Percentiles rank a stretch among this genome's conserved stretches.
Conservation (phyloP, 2,329 filamentous ascomycete genomes). For the Sclerotinia glacialis region DNA sequence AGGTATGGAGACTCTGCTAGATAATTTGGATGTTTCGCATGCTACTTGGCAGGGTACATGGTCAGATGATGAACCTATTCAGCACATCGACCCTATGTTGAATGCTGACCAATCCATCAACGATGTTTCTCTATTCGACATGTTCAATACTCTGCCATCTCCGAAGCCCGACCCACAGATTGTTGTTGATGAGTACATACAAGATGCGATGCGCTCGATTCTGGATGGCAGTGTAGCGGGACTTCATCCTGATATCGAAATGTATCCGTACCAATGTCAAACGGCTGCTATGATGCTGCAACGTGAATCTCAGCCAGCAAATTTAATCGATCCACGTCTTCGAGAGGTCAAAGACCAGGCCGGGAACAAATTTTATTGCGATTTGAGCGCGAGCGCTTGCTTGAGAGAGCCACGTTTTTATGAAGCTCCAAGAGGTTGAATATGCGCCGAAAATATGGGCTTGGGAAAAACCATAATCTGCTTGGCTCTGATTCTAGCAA, state of each 20-base stretch:
- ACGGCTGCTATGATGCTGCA: slow-evolving; percentile 83
- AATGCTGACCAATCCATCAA: slow-evolving; percentile 33
- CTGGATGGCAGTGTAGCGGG: slow-evolving; percentile 54
- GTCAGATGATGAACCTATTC: slow-evolving; percentile 31
- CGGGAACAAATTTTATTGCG: slow-evolving; percentile 66
- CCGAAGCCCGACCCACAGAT: slow-evolving; percentile 55
- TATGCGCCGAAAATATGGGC: slow-evolving; percentile 78
- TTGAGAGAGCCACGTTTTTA: slow-evolving; percentile 67
- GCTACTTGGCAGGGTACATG: slow-evolving; percentile 53
- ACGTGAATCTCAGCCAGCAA: slow-evolving; percentile 64
- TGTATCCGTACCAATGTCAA: slow-evolving; percentile 77
- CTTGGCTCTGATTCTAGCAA: slow-evolving; percentile 72
- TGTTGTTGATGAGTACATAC: slow-evolving; percentile 51
- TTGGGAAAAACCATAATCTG: slow-evolving; percentile 87
- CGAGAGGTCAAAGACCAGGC: slow-evolving; percentile 57
- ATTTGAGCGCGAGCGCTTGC: slow-evolving; percentile 60
- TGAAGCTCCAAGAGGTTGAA: slow-evolving; percentile 71
- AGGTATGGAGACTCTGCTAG: slow-evolving; percentile 50
- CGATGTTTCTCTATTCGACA: slow-evolving; percentile 58
- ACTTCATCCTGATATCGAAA: slow-evolving; percentile 52
- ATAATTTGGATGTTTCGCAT: slow-evolving; percentile 53
- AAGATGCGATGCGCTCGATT: slow-evolving; percentile 54
- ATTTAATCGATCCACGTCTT: slow-evolving; percentile 71
- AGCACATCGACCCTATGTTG: slow-evolving; percentile 43
- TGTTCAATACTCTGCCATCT: slow-evolving; percentile 73